These are phyloP conservation scores for Ensete glaucum DNA, from an alignment of 176 grass and related monocot genomes.

Conservation along the genomic window DNA sequence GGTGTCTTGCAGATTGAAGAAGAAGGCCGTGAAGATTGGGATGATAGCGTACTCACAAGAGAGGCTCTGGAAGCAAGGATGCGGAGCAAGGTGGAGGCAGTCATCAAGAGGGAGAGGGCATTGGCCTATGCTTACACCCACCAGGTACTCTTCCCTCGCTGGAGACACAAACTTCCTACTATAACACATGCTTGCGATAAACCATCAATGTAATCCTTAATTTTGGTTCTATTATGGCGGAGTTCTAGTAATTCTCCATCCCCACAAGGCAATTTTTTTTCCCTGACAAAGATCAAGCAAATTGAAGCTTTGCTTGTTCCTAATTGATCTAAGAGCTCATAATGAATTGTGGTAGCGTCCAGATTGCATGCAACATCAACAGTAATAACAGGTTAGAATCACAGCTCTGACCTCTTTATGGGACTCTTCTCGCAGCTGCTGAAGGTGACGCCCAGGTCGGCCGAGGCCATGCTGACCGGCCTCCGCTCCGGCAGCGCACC, in stretches of 20 bases:
- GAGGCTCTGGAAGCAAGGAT: conserved; percentile 47
- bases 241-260: too few species aligned
- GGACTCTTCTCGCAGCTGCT: conserved; percentile 16
- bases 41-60: conserved; percentile 56
- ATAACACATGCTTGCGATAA: too few species aligned
- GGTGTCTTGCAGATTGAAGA: conserved; percentile 14
- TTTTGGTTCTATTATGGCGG: too few species aligned
- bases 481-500: conserved; percentile 46
- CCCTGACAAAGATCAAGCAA: too few species aligned
- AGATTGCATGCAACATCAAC: neutral
- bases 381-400: neutral
- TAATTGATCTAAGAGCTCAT: too few species aligned
- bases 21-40: conserved; percentile 41
- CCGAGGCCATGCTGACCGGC: conserved; percentile 63
- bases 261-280: too few species aligned
- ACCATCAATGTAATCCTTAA: too few species aligned
- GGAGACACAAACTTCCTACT: too few species aligned
- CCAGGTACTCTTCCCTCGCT: conserved; percentile 38
- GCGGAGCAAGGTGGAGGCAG: conserved; percentile 69
- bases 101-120: conserved; percentile 79
- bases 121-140: conserved; percentile 92
- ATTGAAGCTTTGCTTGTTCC: too few species aligned
- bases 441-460: conserved; percentile 58
- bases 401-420: neutral
- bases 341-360: too few species aligned